phyloP scores from a whole-genome alignment of 768 basidiomycete species.

The Psilocybe sp. region DNA sequence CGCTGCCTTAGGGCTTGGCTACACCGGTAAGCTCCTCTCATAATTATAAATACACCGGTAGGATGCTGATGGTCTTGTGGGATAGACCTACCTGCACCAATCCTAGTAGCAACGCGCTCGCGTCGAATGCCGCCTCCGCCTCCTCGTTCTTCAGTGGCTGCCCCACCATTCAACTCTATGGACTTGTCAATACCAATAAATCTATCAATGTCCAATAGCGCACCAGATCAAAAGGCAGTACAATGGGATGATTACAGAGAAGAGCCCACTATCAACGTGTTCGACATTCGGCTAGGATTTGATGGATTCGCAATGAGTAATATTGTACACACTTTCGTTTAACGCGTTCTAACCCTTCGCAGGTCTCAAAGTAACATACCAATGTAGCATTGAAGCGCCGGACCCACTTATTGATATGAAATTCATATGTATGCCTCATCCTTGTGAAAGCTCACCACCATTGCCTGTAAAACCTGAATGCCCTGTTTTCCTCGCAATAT shows the following conservation, averaged over 20 bases:
- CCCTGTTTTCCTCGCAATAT: constrained; percentile 44
- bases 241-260: constrained; percentile 60
- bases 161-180: constrained; percentile 35
- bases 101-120: constrained; percentile 65
- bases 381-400: constrained; percentile 7
- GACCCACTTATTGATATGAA: constrained; percentile 26
- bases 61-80: constrained; percentile 3
- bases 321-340: neutral
- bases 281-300: constrained; percentile 52
- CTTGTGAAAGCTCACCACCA: constrained; percentile 20
- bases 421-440: constrained; percentile 42
- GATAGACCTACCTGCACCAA: constrained; percentile 41
- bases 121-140: constrained; percentile 46
- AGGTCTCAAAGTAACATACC: constrained; percentile 1
- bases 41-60: neutral
- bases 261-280: constrained; percentile 58
- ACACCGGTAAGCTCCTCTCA: constrained; percentile 43
- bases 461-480: too few relatives aligned
- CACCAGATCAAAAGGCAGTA: constrained; percentile 25
- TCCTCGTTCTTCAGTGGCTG: constrained; percentile 7
- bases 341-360: constrained; percentile 1
- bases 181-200: constrained; percentile 39
- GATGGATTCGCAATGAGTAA: constrained; percentile 43
- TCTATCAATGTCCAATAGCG: constrained; percentile 17
- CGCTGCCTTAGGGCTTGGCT: constrained; percentile 60